A percentile compares a stretch with the other conserved stretches of the same genome.
Conservation (phyloP, 805 yeast species). For the Suhomyces kilbournensis region DNA sequence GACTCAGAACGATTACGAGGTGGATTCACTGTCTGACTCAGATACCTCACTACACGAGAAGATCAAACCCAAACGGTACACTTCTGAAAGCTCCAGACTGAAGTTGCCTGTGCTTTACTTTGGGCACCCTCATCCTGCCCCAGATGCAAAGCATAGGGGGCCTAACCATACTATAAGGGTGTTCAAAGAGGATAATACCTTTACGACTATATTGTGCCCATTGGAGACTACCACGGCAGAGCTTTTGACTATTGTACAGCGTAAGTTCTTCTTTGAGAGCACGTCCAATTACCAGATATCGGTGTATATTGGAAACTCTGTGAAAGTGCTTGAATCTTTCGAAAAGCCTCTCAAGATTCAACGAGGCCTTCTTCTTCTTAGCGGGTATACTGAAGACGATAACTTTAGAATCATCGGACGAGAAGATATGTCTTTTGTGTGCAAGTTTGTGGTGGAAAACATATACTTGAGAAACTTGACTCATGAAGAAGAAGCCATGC, state of each 20-base stretch:
- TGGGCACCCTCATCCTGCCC: conserved; percentile 9
- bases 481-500: conserved; percentile 66
- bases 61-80: background rate
- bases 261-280: conserved; percentile 71
- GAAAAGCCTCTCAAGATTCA: conserved; percentile 81
- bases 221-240: conserved; percentile 76
- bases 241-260: conserved; percentile 63
- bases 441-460: conserved; percentile 72
- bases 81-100: conserved; percentile 1
- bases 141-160: conserved; percentile 17
- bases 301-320: conserved; percentile 69
- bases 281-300: conserved; percentile 74
- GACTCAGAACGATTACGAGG: conserved; percentile 6
- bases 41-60: background rate
- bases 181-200: conserved; percentile 79
- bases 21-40: conserved; percentile 4
- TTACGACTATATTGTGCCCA: conserved; percentile 78
- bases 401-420: conserved; percentile 75
- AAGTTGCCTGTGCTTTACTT: conserved; percentile 32
- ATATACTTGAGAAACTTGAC: conserved; percentile 58
- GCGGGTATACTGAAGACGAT: conserved; percentile 80
- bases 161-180: conserved; percentile 60
- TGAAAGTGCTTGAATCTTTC: conserved; percentile 65
- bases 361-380: conserved; percentile 62
- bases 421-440: conserved; percentile 77